Percentiles rank a stretch among this genome's conserved stretches.
phyloP scores from a whole-genome alignment of 768 basidiomycete genomes.

The Xerocomellus amylosporus region DNA sequence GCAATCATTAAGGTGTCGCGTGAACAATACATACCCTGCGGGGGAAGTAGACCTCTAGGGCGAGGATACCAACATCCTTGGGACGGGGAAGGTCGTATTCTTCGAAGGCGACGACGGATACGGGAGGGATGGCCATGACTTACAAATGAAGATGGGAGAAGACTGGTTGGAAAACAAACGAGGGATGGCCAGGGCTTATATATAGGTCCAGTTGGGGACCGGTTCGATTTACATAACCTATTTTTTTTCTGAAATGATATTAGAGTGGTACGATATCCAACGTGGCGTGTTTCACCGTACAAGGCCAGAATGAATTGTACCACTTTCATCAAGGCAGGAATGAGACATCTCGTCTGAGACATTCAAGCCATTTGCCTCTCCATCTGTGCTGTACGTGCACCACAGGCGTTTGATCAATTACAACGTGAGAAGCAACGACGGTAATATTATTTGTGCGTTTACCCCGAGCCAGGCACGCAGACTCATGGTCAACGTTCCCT shows the following conservation, averaged over 20 bases:
- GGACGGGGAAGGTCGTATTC: constrained; percentile 50
- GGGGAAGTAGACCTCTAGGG: constrained; percentile 93
- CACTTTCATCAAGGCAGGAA: background rate
- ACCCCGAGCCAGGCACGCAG: background rate
- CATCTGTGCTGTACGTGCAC: background rate
- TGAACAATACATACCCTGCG: constrained; percentile 59
- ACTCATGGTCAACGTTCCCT: background rate
- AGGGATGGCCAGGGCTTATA: constrained; percentile 16
- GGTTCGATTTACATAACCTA: constrained; percentile 27
- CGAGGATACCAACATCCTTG: constrained; percentile 92
- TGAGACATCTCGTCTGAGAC: constrained; percentile 5
- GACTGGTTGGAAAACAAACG: background rate
- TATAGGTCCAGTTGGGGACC: constrained; percentile 15
- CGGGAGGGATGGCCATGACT: constrained; percentile 27
- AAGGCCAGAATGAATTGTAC: background rate
- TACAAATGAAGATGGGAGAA: background rate
- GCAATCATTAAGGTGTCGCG: constrained; percentile 7
- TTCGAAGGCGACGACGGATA: constrained; percentile 7
- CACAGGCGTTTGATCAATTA: background rate
- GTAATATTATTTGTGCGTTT: background rate
- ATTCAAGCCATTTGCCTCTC: background rate
- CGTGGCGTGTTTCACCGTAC: constrained; percentile 28
- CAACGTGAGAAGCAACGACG: background rate
- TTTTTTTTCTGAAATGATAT: constrained; percentile 15
- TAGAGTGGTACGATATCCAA: constrained; percentile 29